Evolutionary conservation across 148 eudicot genomes (phyloP), one percentile per base, ranked within the genome.

Genomic region (Vaccinium corymbosum): DNA sequence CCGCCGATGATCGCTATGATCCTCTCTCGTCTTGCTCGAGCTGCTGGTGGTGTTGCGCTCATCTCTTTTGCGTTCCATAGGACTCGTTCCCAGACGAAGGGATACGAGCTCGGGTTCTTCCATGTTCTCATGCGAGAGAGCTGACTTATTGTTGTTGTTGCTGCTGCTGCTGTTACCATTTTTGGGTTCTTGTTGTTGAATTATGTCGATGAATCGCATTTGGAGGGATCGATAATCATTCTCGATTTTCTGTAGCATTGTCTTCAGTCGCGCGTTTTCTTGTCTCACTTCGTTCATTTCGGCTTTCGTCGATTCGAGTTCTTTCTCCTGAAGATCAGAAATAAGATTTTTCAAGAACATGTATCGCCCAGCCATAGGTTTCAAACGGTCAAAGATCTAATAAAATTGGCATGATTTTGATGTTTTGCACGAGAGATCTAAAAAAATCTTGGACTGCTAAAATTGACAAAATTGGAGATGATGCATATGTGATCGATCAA

Each of bases 201-300:
- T 80, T 29, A 84, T 83, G 71, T 86, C 86, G 25, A 86, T 50
- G 83, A 90, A 87, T 6, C 88, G 87, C 88, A 27, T 84, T 82
- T 92, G 93, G 10, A 94, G 89, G 27, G 89, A 78, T 32, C 72
- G 90, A 62, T 93, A 93, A 74, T 94, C 96, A 20, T 81, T 89
- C 85, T 91, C 89, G 9, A 93, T 79, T 64, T 85, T 79, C 52
- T 87, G 85, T 25, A 94, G 75, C 81, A 86, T 84, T 84, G 76
- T 89, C 83, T 89, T 93, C 68, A 94, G 35, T 52, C 91, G 87
- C 73, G 83, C 81, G 48, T 94, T 94, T 82, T 94, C 98, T 85
- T 92, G 89, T 71, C 87, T 89, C 80, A 91, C 89, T 57, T 90
- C 87, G 0, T 46, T 83, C 89, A 92, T 88, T 84, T 92, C 87